phyloP scores from a whole-genome alignment of 2,329 filamentous ascomycete genomes.

The Atkinsonella hypoxylon region DNA sequence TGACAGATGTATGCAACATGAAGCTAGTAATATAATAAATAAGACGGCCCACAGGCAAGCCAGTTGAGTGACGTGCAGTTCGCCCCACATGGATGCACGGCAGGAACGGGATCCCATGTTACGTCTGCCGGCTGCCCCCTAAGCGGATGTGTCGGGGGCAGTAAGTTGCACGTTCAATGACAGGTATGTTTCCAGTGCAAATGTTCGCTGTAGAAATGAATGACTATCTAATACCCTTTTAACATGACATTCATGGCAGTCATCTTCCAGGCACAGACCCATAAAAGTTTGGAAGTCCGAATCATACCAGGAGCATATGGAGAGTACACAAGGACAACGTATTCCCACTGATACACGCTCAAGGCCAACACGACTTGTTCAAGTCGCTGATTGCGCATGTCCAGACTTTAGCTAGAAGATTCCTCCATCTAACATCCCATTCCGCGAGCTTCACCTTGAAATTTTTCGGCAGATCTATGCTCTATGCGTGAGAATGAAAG shows the following conservation, averaged over 20 bases:
- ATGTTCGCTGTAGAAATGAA: not conserved
- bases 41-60: not conserved
- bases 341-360: not conserved
- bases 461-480: slow-evolving; percentile 3
- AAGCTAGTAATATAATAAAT: not conserved
- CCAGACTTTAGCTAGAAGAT: not conserved
- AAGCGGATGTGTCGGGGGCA: not conserved
- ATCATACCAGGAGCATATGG: not conserved
- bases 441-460: slow-evolving; percentile 5
- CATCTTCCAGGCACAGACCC: not conserved
- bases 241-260: not conserved
- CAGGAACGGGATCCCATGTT: not conserved
- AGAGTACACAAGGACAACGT: not conserved
- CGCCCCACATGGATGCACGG: not conserved
- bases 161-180: too few relatives aligned
- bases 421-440: slow-evolving; percentile 3
- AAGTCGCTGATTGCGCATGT: not conserved
- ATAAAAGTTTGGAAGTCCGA: not conserved
- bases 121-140: too few relatives aligned
- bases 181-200: too few relatives aligned
- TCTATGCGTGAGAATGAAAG: slow-evolving; percentile 4
- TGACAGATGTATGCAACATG: not conserved
- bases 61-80: not conserved
- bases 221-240: not conserved
- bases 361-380: not conserved